These are phyloP conservation scores for Pestalotiopsis sp. DNA, from an alignment of 2,329 filamentous ascomycete species.

Conservation along the genomic window DNA sequence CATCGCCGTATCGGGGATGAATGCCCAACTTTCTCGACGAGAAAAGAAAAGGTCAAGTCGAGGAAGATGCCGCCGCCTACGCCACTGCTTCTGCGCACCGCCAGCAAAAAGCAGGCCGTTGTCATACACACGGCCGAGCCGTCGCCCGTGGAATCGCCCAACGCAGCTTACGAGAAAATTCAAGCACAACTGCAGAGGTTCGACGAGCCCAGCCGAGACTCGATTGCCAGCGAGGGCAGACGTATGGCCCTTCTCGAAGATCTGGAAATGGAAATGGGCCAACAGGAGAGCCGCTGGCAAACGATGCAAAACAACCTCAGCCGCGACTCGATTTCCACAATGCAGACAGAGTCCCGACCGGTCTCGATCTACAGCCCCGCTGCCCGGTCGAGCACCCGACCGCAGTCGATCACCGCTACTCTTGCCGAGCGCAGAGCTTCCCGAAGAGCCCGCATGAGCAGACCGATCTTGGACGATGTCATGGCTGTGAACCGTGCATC, in stretches of 20 bases:
- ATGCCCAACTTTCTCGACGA: conserved; percentile 60
- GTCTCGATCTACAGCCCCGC: conserved; percentile 25
- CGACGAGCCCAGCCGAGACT: conserved; percentile 42
- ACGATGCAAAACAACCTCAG: conserved; percentile 55
- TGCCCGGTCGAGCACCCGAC: conserved; percentile 15
- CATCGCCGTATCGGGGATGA: conserved; percentile 62
- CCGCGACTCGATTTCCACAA: conserved; percentile 53
- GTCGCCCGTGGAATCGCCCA: conserved; percentile 56
- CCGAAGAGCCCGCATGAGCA: conserved; percentile 40
- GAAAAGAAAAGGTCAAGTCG: conserved; percentile 45
- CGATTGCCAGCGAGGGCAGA: conserved; percentile 41
- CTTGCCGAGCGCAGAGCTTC: conserved; percentile 41
- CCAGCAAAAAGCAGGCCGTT: conserved; percentile 42
- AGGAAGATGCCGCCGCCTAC: conserved; percentile 60
- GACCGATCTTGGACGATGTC: conserved; percentile 29
- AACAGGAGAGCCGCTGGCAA: conserved; percentile 63
- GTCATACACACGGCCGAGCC: conserved; percentile 51
- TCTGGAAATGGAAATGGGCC: conserved; percentile 64
- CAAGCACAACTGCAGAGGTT: conserved; percentile 55
- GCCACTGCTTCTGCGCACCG: conserved; percentile 53
- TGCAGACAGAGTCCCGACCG: conserved; percentile 41
- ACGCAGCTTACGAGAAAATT: conserved; percentile 50
- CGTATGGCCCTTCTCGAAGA: conserved; percentile 57
- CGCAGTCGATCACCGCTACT: conserved; percentile 34
- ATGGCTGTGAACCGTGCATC: conserved; percentile 29